These are phyloP conservation scores for Inonotus obliquus DNA, from an alignment of 1,284 basidiomycete genomes.

Conservation along the genomic window DNA sequence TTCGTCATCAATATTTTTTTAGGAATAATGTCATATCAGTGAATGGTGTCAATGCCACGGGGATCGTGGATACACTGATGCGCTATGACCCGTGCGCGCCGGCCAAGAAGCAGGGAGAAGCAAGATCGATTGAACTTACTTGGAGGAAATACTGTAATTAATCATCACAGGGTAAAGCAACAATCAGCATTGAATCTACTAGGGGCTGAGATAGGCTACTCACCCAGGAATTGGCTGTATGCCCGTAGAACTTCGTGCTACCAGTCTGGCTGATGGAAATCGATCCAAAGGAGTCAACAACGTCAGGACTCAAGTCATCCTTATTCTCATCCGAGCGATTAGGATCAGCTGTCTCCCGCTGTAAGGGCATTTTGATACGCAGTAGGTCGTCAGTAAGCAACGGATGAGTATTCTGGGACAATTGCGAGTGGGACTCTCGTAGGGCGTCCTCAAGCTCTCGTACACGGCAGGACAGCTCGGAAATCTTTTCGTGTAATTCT, in stretches of 20 bases:
- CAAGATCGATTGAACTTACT: constrained; percentile 33
- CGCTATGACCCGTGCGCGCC: background rate
- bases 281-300: constrained; percentile 74
- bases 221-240: constrained; percentile 74
- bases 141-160: constrained; percentile 61
- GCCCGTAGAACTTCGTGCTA: constrained; percentile 67
- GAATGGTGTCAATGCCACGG: background rate
- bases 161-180: constrained; percentile 8
- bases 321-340: constrained; percentile 36
- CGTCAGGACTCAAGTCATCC: constrained; percentile 61
- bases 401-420: constrained; percentile 61
- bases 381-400: constrained; percentile 65
- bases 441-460: constrained; percentile 75
- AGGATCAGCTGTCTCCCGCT: constrained; percentile 45
- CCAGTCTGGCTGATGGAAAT: constrained; percentile 65
- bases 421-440: constrained; percentile 49
- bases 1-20: background rate
- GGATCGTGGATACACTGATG: background rate
- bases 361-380: constrained; percentile 66
- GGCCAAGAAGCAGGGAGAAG: background rate
- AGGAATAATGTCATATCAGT: background rate
- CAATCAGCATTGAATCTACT: background rate
- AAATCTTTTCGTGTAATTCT: constrained; percentile 78
- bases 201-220: constrained; percentile 23
- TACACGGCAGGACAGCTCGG: constrained; percentile 66